Evolutionary conservation across 2,329 filamentous ascomycete genomes (phyloP).

Genomic region (Xylaria multiplex): DNA sequence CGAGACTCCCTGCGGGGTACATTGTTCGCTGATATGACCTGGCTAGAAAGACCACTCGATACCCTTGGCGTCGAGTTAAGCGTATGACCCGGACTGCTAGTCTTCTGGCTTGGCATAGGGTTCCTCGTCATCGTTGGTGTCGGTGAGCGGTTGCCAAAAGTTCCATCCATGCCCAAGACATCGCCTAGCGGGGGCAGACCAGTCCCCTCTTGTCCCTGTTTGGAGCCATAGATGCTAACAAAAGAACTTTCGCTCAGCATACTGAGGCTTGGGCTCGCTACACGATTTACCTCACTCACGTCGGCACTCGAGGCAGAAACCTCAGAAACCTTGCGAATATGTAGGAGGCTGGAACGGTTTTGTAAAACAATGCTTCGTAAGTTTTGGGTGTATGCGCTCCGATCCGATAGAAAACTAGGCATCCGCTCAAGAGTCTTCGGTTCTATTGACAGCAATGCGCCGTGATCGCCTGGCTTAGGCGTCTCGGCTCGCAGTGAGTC

Average conservation of each 20-base stretch:
- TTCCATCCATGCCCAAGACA: constrained; percentile 41
- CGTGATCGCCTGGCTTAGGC: constrained; percentile 38
- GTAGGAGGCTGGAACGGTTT: constrained; percentile 59
- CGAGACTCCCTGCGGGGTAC: constrained; percentile 60
- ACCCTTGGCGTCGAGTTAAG: constrained; percentile 49
- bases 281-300: constrained; percentile 50
- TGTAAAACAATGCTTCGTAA: constrained; percentile 68
- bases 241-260: constrained; percentile 75
- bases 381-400: constrained; percentile 68
- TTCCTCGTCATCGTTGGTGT: constrained; percentile 37
- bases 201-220: constrained; percentile 36
- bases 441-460: constrained; percentile 43
- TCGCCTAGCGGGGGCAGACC: constrained; percentile 37
- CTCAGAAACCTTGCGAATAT: constrained; percentile 60
- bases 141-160: constrained; percentile 38
- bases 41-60: constrained; percentile 47
- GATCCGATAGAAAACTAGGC: constrained; percentile 73
- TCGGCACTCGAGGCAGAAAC: constrained; percentile 49
- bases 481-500: constrained; percentile 39
- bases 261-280: constrained; percentile 70
- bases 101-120: constrained; percentile 39
- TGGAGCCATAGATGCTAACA: constrained; percentile 68
- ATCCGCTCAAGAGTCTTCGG: constrained; percentile 61
- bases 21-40: constrained; percentile 59
- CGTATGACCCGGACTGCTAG: constrained; percentile 40